phyloP scores from a whole-genome alignment of 352 stramenopile genomes.

The Phytophthora capsici region DNA sequence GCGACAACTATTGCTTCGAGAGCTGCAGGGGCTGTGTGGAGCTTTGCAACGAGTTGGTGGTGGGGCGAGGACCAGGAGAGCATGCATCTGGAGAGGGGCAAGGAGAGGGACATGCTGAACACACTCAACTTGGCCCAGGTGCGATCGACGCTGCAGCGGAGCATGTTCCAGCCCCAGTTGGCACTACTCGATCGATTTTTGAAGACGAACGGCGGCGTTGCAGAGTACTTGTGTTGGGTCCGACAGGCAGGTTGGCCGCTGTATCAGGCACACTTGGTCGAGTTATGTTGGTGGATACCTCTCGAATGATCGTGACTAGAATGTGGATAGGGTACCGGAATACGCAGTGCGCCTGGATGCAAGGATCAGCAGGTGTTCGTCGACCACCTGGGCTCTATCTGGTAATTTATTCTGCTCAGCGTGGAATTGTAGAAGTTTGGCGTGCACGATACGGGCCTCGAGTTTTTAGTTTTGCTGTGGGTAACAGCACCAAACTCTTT shows the following conservation, averaged over 20 bases:
- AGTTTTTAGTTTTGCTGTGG: constrained; percentile 79
- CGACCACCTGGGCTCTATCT: constrained; percentile 71
- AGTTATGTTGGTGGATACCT: constrained; percentile 81
- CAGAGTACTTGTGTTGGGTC: constrained; percentile 70
- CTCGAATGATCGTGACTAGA: constrained; percentile 79
- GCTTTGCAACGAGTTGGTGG: constrained; percentile 84
- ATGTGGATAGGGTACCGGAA: constrained; percentile 91
- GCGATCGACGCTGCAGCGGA: constrained; percentile 66
- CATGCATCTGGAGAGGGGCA: constrained; percentile 15
- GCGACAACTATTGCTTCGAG: constrained; percentile 78
- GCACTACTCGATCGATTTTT: constrained; percentile 53
- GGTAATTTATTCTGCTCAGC: constrained; percentile 86
- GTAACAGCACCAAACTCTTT: constrained; percentile 69
- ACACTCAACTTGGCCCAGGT: constrained; percentile 33
- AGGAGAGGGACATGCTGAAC: constrained; percentile 21
- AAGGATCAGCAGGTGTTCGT: constrained; percentile 58
- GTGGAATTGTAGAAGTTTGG: constrained; percentile 87
- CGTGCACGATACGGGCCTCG: constrained; percentile 74
- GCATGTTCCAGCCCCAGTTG: constrained; percentile 72
- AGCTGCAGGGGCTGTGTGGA: constrained; percentile 81
- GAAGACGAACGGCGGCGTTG: constrained; percentile 71
- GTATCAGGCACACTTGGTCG: constrained; percentile 79
- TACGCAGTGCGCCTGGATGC: constrained; percentile 84
- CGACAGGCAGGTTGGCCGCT: constrained; percentile 68
- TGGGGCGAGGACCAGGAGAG: constrained; percentile 40